Evolutionary conservation across 257 asterid genomes (phyloP).

Genomic region (Solanum pinnatisectum): DNA sequence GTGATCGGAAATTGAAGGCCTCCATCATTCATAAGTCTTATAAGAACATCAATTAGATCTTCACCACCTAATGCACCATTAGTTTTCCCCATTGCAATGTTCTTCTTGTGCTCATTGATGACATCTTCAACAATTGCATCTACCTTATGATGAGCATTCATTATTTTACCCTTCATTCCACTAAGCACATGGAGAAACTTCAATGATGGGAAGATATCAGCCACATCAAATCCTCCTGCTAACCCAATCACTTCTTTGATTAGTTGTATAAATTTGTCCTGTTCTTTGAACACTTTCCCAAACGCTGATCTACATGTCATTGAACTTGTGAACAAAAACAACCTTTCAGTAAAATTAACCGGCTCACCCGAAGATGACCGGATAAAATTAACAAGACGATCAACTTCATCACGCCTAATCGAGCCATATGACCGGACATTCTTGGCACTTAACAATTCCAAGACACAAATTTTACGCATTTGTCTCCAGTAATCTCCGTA

Average conservation of each 20-base stretch:
- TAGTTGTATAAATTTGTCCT: background rate
- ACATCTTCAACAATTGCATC: background rate
- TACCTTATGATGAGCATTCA: background rate
- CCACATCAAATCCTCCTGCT: background rate
- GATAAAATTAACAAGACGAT: background rate
- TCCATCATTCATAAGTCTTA: background rate
- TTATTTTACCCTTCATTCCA: background rate
- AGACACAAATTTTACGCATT: conserved; percentile 19
- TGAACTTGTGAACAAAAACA: background rate
- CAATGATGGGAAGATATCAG: background rate
- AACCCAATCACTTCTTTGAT: background rate
- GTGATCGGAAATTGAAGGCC: conserved; percentile 1
- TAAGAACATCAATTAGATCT: conserved; percentile 6
- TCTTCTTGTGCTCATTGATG: background rate
- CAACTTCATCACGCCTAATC: background rate
- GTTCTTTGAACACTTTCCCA: background rate
- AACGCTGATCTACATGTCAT: background rate
- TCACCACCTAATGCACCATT: background rate
- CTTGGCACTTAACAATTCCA: conserved; percentile 9
- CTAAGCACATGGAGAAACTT: background rate
- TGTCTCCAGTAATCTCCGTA: conserved; percentile 29
- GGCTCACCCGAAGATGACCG: background rate
- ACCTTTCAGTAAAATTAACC: background rate
- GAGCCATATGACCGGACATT: conserved; percentile 10
- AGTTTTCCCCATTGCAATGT: background rate